Evolutionary conservation across 768 basidiomycete species (phyloP), one percentile per base, ranked within the genome.

Genomic region (Rubroboletus satanas): DNA sequence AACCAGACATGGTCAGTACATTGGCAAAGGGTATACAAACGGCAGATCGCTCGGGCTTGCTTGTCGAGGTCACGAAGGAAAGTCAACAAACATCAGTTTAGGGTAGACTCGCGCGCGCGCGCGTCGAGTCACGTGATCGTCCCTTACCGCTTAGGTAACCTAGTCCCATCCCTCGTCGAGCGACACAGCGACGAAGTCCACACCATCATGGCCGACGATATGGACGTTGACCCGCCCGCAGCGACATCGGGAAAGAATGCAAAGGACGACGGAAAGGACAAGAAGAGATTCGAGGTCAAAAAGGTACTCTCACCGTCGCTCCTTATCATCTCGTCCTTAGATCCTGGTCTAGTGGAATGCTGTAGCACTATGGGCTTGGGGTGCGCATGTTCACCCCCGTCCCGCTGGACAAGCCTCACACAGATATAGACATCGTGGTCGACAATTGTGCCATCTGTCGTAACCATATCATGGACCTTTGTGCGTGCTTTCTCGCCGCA

Each of bases 401-500:
- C 41, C 15, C 15, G 17, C 42, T 39, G 37, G 45, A 39, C 47
- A 56, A 52, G 32, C 51, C 38, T 67, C 38, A 66, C 58, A 21
- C 49, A 35, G 1, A 9, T 48, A 43, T 58, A 96, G 95, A 98
- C 71, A 98, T 98, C 67, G 94, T 97, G 56, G 96, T 98, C 54
- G 96, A 98, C 74, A 99, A 98, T 75, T 98, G 97, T 66, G 97
- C 97, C 48, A 99, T 99, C 77, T 99, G 97, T 81, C 85, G 94
- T 73, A 98, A 98, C 71, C 96, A 99, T 69, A 98, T 99, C 77
- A 99, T 99, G 97, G 97, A 99, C 73, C 87, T 98, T 43, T 99
- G 97, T 98, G 64, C 65, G 90, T 75, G 11, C 38, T 37, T 15
- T 38, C 47, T 49, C 31, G 4, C 32, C 9, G 35, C 48, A 29